Evolutionary conservation across 805 yeast genomes (phyloP), one percentile per base, ranked within the genome.

Genomic region (Ogataea nitratoaversa): DNA sequence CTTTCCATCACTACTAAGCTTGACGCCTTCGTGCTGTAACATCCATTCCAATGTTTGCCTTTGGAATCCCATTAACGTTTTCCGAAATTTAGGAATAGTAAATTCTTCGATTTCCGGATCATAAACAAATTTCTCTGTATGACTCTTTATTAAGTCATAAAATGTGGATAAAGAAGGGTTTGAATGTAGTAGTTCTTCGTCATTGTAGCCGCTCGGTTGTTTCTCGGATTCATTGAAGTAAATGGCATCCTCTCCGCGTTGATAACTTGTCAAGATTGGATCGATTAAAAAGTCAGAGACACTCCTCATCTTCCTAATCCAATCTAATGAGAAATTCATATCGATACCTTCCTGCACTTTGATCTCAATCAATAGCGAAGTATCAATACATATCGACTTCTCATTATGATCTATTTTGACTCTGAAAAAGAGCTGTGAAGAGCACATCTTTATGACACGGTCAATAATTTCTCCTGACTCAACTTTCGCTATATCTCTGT

Each of bases 21-120:
- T 22, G 4, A 67, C 68, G 31, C 75, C 68, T 53, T 81, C 88
- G 43, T 65, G 69, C 0, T 59, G 46, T 4, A 81, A 57, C 52
- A 80, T 59, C 88, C 88, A 81, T 14, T 63, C 57, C 2, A 81
- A 67, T 2, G 84, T 70, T 32, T 68, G 71, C 4, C 64, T 65
- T 54, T 81, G 88, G 44, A 79, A 81, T 2, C 56, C 55, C 22
- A 61, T 31, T 23, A 61, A 40, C 2, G 46, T 39, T 36, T 61
- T 61, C 2, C 50, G 30, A 5, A 60, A 36, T 2, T 35, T 36
- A 3, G 54, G 53, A 1, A 59, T 25, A 2, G 32, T 32, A 1
- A 55, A 25, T 2, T 36, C 35, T 20, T 38, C 32, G 7, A 31
- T 20, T 6, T 42, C 22, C 7, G 34, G 23, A 19, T 46, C 41